Percentiles rank a stretch among this genome's conserved stretches.
These are phyloP conservation scores for Malassezia obtusa DNA, from an alignment of 1,284 basidiomycete species.

Conservation along the genomic window DNA sequence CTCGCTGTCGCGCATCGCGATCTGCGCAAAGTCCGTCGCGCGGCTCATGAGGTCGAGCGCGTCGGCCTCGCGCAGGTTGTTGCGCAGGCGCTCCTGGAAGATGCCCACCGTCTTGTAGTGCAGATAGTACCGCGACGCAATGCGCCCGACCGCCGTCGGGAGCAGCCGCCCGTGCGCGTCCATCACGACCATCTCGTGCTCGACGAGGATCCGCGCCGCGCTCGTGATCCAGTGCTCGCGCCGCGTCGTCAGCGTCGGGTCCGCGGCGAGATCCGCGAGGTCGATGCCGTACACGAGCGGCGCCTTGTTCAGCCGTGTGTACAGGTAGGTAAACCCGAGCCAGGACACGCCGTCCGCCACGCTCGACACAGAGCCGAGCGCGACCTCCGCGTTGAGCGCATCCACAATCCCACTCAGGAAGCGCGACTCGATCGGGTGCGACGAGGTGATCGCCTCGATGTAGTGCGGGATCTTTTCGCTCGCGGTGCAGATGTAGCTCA, in stretches of 20 bases:
- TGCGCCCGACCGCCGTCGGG: conserved; percentile 78
- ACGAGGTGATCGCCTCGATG: conserved; percentile 71
- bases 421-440: conserved; percentile 92
- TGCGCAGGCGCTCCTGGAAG: conserved; percentile 72
- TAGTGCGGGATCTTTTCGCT: conserved; percentile 90
- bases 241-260: conserved; percentile 67
- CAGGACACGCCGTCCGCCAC: conserved; percentile 80
- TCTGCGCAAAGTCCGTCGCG: conserved; percentile 94
- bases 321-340: conserved; percentile 95
- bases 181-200: conserved; percentile 73
- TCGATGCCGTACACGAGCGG: conserved; percentile 79
- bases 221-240: conserved; percentile 63
- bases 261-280: conserved; percentile 62
- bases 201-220: conserved; percentile 65
- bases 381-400: conserved; percentile 87
- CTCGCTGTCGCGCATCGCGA: conserved; percentile 85
- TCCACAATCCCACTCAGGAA: conserved; percentile 76
- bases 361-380: conserved; percentile 85
- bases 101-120: conserved; percentile 74
- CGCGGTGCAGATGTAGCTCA: conserved; percentile 91
- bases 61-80: conserved; percentile 87
- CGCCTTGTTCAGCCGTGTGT: conserved; percentile 88
- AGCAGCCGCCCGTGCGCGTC: conserved; percentile 60
- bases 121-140: conserved; percentile 95
- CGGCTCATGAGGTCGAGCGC: conserved; percentile 73